Evolutionary conservation across 1,284 basidiomycete species (phyloP).

Genomic region (Pyrrhoderma noxium): DNA sequence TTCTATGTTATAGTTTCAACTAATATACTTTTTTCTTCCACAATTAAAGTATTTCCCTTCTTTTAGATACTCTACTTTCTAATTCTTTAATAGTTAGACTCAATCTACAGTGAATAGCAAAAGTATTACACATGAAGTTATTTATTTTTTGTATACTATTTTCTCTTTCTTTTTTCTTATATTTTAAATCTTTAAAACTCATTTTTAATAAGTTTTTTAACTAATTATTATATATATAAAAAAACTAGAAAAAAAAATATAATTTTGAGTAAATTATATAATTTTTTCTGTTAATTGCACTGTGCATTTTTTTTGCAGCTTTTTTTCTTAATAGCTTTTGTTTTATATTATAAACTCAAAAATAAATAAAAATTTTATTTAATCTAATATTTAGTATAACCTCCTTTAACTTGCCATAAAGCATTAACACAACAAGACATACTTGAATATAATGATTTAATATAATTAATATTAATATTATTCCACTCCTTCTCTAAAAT

Average conservation of each 20-base stretch:
- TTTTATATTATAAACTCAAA: neutral
- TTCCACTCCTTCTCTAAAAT: constrained; percentile 23
- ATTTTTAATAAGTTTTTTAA: neutral
- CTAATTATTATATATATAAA: neutral
- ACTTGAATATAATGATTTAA: constrained; percentile 21
- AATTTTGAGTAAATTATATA: neutral
- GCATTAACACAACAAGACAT: constrained; percentile 20
- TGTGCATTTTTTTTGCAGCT: neutral
- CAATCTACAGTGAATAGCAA: neutral
- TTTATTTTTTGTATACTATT: neutral
- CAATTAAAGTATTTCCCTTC: no score
- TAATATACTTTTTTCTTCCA: no score
- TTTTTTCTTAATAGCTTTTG: neutral
- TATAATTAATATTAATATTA: constrained; percentile 16
- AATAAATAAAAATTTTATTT: no score
- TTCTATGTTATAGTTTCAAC: no score
- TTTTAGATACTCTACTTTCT: no score
- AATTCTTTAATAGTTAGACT: no score
- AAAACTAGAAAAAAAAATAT: neutral
- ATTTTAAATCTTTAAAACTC: neutral
- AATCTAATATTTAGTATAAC: constrained; percentile 23
- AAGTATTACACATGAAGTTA: neutral
- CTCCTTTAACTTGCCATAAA: constrained; percentile 20
- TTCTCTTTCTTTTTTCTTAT: neutral
- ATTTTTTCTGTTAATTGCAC: neutral